These are phyloP conservation scores for Taphrina pruni DNA, from an alignment of 1,139 yeast genomes.

Conservation along the genomic window DNA sequence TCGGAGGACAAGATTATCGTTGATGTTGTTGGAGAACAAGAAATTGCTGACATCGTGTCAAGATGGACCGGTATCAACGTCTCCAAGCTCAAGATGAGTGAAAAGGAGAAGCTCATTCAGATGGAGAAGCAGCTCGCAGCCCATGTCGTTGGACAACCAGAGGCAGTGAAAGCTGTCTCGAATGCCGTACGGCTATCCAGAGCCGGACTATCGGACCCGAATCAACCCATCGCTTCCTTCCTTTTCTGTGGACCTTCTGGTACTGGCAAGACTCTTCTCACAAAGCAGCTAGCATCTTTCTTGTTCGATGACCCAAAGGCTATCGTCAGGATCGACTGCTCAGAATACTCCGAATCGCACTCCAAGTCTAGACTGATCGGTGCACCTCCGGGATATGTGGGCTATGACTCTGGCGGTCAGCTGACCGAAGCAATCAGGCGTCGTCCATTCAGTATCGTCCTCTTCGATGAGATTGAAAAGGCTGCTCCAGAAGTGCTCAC, in stretches of 20 bases:
- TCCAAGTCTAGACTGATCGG: constrained; percentile 93
- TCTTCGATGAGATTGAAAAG: constrained; percentile 96
- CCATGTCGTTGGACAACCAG: constrained; percentile 93
- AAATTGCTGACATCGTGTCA: constrained; percentile 96
- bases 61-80: constrained; percentile 98
- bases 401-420: constrained; percentile 97
- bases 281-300: constrained; percentile 94
- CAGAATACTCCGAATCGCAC: constrained; percentile 93
- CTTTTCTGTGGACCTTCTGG: constrained; percentile 94
- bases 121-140: constrained; percentile 87
- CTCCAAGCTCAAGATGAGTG: constrained; percentile 92
- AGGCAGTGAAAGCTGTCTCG: constrained; percentile 94
- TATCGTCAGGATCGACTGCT: constrained; percentile 96
- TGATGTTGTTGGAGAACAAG: constrained; percentile 90
- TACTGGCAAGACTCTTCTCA: constrained; percentile 97
- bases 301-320: constrained; percentile 94
- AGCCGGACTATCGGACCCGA: constrained; percentile 95
- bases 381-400: constrained; percentile 98
- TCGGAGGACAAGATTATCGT: constrained; percentile 65
- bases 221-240: constrained; percentile 89
- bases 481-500: constrained; percentile 99
- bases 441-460: constrained; percentile 90
- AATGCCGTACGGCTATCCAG: constrained; percentile 91
- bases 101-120: constrained; percentile 85
- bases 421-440: constrained; percentile 89